Evolutionary conservation across 2,329 filamentous ascomycete genomes (phyloP).

Genomic region (Aureobasidium lini): DNA sequence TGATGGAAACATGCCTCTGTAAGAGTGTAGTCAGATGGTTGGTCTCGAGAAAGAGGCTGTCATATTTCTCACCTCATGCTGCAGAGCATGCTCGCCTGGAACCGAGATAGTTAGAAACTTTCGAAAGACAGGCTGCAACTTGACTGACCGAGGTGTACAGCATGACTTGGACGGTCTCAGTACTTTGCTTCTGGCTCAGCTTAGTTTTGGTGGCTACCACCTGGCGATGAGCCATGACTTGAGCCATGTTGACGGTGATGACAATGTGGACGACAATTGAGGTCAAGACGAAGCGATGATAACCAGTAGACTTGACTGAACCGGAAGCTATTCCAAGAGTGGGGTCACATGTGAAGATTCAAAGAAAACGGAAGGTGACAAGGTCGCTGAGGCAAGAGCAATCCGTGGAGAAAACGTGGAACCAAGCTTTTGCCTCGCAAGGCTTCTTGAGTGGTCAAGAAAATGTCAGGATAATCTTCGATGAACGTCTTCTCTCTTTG

Average conservation of each 20-base stretch:
- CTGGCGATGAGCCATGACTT: background rate
- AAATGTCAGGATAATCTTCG: too few relatives aligned
- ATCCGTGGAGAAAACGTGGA: too few relatives aligned
- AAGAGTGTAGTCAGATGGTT: background rate
- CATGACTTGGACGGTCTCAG: slow-evolving; percentile 11
- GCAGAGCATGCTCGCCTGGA: slow-evolving; percentile 3
- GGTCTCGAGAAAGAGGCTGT: too few relatives aligned
- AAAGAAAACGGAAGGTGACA: too few relatives aligned
- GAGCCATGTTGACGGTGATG: background rate
- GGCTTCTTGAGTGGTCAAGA: too few relatives aligned
- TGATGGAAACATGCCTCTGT: background rate
- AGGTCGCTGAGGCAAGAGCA: too few relatives aligned
- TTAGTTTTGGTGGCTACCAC: background rate
- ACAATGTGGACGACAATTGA: background rate
- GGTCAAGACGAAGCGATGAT: too few relatives aligned
- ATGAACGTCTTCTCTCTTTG: too few relatives aligned
- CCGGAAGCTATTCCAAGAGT: too few relatives aligned
- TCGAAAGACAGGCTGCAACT: background rate
- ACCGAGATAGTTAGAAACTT: background rate
- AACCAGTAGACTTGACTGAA: too few relatives aligned
- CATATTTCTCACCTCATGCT: background rate
- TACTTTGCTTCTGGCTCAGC: slow-evolving; percentile 8
- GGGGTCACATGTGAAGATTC: background rate
- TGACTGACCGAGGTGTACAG: slow-evolving; percentile 4
- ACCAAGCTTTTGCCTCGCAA: too few relatives aligned